phyloP scores from a whole-genome alignment of 805 yeast species.

The Soucietia sequanensis region DNA sequence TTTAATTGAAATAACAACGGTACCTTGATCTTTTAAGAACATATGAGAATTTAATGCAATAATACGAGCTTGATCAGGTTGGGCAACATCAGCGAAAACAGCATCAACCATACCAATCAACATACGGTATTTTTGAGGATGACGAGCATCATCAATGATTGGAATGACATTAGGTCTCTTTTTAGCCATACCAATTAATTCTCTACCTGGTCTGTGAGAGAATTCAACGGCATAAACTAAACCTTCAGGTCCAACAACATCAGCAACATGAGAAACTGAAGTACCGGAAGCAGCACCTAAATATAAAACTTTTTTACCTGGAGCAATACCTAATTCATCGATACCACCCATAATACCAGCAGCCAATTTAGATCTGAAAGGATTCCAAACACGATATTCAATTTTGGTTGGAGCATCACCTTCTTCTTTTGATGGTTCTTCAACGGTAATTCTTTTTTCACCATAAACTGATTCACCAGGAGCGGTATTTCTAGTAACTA shows the following conservation, averaged over 20 bases:
- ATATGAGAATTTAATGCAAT: slow-evolving; percentile 97
- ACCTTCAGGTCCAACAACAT: slow-evolving; percentile 99
- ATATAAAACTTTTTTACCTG: slow-evolving; percentile 96
- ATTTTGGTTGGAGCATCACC: slow-evolving; percentile 88
- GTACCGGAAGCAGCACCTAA: slow-evolving; percentile 99
- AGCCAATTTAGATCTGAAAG: slow-evolving; percentile 98
- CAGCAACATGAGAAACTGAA: slow-evolving; percentile 97
- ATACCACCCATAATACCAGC: slow-evolving; percentile 99
- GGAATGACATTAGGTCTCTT: slow-evolving; percentile 99
- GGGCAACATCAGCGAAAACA: slow-evolving; percentile 99
- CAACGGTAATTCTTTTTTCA: slow-evolving; percentile 92
- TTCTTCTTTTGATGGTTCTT: slow-evolving; percentile 88
- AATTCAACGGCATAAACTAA: slow-evolving; percentile 98
- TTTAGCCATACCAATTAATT: slow-evolving; percentile 98
- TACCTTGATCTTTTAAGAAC: slow-evolving; percentile 98
- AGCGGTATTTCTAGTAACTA: slow-evolving; percentile 94
- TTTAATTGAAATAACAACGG: slow-evolving; percentile 97
- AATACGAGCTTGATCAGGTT: slow-evolving; percentile 99
- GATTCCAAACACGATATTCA: slow-evolving; percentile 99
- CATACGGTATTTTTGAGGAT: slow-evolving; percentile 99
- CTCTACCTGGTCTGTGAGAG: slow-evolving; percentile 99
- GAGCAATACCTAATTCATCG: slow-evolving; percentile 95
- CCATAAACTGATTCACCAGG: slow-evolving; percentile 99
- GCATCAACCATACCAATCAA: slow-evolving; percentile 97
- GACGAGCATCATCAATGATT: slow-evolving; percentile 99